Conservation (phyloP, 176 grass and related monocot genomes). For the Coix lacrymajobi region DNA sequence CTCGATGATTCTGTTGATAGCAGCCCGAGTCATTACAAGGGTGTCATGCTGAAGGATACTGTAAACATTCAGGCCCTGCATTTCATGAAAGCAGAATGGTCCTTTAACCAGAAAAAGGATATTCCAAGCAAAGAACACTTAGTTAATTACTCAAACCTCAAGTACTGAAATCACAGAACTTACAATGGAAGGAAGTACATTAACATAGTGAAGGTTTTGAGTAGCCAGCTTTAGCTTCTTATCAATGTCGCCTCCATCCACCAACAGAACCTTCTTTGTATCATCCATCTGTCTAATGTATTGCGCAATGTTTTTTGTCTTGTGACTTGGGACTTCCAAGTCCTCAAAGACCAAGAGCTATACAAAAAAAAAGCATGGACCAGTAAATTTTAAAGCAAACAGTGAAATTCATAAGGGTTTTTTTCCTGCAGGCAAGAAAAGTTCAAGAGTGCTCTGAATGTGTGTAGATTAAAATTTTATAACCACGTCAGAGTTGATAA, state of each 20-base stretch:
- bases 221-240: slow-evolving; percentile 84
- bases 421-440: not conserved
- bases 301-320: slow-evolving; percentile 81
- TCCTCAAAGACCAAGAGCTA: slow-evolving; percentile 85
- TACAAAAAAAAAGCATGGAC: not conserved
- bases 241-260: slow-evolving; percentile 70
- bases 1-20: slow-evolving; percentile 73
- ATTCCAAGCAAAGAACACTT: not conserved
- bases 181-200: slow-evolving; percentile 83
- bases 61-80: slow-evolving; percentile 91
- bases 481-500: not conserved
- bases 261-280: slow-evolving; percentile 83
- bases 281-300: slow-evolving; percentile 65
- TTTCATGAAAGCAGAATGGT: not conserved
- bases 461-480: not conserved
- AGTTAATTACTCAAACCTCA: not conserved
- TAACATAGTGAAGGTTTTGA: slow-evolving; percentile 88
- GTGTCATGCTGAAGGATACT: slow-evolving; percentile 95
- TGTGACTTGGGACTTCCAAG: slow-evolving; percentile 76
- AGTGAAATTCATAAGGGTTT: not conserved
- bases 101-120: not conserved
- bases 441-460: not conserved
- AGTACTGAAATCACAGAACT: slow-evolving; percentile 16
- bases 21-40: slow-evolving; percentile 75
- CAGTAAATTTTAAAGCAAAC: not conserved